Evolutionary conservation across 768 basidiomycete genomes (phyloP).

Genomic region (Agaricus subrufescens): DNA sequence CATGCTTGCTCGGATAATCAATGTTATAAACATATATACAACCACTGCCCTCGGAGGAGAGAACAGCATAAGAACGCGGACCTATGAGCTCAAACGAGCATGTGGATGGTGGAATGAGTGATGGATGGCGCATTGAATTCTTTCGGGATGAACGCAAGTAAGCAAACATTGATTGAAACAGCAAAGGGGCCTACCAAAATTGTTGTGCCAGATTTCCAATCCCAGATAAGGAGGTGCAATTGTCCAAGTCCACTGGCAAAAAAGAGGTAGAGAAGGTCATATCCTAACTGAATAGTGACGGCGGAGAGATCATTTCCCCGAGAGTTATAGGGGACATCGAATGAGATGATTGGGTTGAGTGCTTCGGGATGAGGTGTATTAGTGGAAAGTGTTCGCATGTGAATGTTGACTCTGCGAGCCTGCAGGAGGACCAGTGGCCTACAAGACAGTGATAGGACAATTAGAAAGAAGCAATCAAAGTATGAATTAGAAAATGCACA

Average conservation of each 20-base stretch:
- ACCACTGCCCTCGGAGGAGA: conserved; percentile 27
- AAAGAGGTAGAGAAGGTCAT: conserved; percentile 49
- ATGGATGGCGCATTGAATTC: conserved; percentile 19
- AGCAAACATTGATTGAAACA: background rate
- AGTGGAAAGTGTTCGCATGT: conserved; percentile 40
- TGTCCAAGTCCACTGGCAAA: conserved; percentile 21
- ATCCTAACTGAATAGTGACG: conserved; percentile 46
- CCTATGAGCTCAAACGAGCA: conserved; percentile 47
- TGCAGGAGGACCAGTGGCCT: conserved; percentile 5
- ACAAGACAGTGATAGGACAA: background rate
- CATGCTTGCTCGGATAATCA: conserved; percentile 8
- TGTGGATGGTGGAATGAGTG: conserved; percentile 20
- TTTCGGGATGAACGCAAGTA: conserved; percentile 12
- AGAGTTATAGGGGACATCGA: conserved; percentile 18
- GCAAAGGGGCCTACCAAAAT: conserved; percentile 33
- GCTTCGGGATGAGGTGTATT: conserved; percentile 40
- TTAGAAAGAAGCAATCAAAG: no score
- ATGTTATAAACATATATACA: conserved; percentile 41
- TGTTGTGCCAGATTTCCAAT: conserved; percentile 42
- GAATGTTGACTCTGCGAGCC: conserved; percentile 21
- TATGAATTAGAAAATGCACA: conserved; percentile 1
- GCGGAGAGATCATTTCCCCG: conserved; percentile 18
- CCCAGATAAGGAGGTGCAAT: conserved; percentile 40
- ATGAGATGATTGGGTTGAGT: conserved; percentile 19
- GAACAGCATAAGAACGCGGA: conserved; percentile 37